These are phyloP conservation scores for Alternaria sp. DNA, from an alignment of 2,329 filamentous ascomycete species.

Conservation along the genomic window DNA sequence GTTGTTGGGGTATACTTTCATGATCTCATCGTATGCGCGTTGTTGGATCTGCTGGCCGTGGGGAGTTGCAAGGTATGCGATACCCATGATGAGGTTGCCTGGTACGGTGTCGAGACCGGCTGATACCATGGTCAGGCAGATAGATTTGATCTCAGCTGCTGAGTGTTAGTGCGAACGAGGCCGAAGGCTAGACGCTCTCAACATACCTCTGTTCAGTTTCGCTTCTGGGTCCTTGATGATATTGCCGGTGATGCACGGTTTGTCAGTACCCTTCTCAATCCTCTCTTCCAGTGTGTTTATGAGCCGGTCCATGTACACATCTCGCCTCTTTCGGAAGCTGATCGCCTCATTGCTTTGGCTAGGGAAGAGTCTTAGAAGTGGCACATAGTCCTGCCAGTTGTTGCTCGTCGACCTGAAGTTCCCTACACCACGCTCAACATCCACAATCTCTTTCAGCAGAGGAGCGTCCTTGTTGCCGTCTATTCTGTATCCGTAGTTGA, in stretches of 20 bases:
- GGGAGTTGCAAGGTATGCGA: slow-evolving; percentile 74
- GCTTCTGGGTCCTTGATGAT: slow-evolving; percentile 74
- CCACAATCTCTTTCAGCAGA: slow-evolving; percentile 74
- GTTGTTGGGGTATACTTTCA: slow-evolving; percentile 71
- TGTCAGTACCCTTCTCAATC: slow-evolving; percentile 68
- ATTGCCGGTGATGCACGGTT: slow-evolving; percentile 72
- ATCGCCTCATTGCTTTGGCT: slow-evolving; percentile 67
- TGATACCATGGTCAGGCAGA: slow-evolving; percentile 82
- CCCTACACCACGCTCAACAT: slow-evolving; percentile 76
- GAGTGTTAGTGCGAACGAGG: slow-evolving; percentile 7
- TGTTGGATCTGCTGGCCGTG: slow-evolving; percentile 74
- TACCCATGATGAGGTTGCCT: slow-evolving; percentile 78
- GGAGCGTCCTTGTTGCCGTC: slow-evolving; percentile 71
- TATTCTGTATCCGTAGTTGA: slow-evolving; percentile 82
- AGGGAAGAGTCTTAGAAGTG: slow-evolving; percentile 70
- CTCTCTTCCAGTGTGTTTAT: slow-evolving; percentile 65
- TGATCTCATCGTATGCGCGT: slow-evolving; percentile 72
- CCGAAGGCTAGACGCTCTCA: neutral
- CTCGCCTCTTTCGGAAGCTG: slow-evolving; percentile 71
- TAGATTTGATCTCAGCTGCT: slow-evolving; percentile 76
- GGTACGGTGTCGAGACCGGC: slow-evolving; percentile 83
- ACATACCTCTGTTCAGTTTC: slow-evolving; percentile 68
- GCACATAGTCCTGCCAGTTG: slow-evolving; percentile 87
- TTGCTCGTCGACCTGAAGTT: slow-evolving; percentile 80
- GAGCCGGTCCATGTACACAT: slow-evolving; percentile 68